Evolutionary conservation across 495 filamentous ascomycete genomes (phyloP).

Genomic region (Neurospora tetraspora): DNA sequence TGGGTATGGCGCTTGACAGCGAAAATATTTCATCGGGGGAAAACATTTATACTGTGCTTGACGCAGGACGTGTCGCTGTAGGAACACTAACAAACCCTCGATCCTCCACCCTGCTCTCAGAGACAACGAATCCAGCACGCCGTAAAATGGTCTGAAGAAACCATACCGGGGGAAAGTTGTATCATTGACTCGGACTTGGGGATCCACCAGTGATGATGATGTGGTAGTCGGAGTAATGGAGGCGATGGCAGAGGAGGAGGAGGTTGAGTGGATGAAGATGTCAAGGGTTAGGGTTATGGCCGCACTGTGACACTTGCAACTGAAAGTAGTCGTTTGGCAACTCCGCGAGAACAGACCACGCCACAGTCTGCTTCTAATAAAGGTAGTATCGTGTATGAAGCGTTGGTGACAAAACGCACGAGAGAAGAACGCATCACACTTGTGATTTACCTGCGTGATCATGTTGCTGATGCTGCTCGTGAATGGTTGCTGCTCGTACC

Average conservation of each 20-base stretch:
- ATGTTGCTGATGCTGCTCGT: not conserved
- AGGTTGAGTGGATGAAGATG: not conserved
- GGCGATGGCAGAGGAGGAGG: not conserved
- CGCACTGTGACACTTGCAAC: not conserved
- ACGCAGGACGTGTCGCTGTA: not conserved
- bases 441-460: not conserved
- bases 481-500: not conserved
- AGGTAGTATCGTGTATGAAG: not conserved
- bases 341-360: not conserved
- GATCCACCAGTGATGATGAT: not conserved
- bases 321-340: not conserved
- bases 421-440: not conserved
- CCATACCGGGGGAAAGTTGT: not conserved
- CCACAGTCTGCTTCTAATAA: not conserved
- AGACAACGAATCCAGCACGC: not conserved
- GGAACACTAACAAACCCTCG: not conserved
- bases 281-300: not conserved
- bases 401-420: not conserved
- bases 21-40: not conserved
- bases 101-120: not conserved
- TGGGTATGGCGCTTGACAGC: not conserved
- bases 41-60: not conserved
- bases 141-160: not conserved
- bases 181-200: not conserved
- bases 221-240: not conserved